A percentile compares a stretch with the other conserved stretches of the same genome.
phyloP scores from a whole-genome alignment of 768 basidiomycete species.

The Mycena rosella region DNA sequence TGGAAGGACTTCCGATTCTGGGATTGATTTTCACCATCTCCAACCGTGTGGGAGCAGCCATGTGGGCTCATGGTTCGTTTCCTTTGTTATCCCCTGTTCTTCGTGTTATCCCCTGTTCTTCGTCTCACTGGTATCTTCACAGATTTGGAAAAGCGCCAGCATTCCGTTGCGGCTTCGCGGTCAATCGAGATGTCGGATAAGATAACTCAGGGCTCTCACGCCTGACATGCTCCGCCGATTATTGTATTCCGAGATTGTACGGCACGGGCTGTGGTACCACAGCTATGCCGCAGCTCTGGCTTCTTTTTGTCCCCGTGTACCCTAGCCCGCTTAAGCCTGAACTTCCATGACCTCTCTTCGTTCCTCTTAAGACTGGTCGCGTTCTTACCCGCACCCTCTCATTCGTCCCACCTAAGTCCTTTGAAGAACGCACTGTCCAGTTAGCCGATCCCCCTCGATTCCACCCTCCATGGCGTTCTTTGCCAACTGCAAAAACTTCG shows the following conservation, averaged over 20 bases:
- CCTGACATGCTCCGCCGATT: no score
- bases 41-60: conserved; percentile 91
- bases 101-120: background rate
- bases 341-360: no score
- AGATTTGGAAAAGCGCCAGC: conserved; percentile 76
- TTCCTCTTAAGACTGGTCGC: no score
- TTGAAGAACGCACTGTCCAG: no score
- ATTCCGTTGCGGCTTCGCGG: conserved; percentile 55
- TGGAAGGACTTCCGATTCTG: conserved; percentile 85
- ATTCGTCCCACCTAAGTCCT: no score
- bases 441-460: no score
- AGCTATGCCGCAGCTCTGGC: background rate
- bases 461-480: conserved; percentile 32
- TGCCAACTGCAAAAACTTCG: background rate
- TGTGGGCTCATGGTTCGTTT: conserved; percentile 87
- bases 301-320: no score
- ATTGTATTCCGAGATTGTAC: no score
- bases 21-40: conserved; percentile 88
- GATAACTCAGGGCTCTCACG: background rate
- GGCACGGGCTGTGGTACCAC: no score
- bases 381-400: no score
- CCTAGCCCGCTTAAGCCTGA: no score
- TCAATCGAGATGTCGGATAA: conserved; percentile 10
- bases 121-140: conserved; percentile 4
- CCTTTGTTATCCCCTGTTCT: background rate